A percentile compares a stretch with the other conserved stretches of the same genome.
Conservation (phyloP, 768 basidiomycete genomes). For the Arthromyces matolae region DNA sequence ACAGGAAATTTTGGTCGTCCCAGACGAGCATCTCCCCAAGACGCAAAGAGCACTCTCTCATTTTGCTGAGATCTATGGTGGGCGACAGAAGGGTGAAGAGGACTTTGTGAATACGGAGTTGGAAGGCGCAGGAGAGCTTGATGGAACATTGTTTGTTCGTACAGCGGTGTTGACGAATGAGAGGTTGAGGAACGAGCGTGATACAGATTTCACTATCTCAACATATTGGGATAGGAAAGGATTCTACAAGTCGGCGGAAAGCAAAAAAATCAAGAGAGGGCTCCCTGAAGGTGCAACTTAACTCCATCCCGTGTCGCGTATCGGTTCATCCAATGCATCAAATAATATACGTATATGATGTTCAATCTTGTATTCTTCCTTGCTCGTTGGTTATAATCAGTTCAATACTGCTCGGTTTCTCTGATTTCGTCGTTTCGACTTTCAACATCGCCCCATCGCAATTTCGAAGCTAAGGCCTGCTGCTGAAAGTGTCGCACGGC, state of each 20-base stretch:
- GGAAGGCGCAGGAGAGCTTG: constrained; percentile 41
- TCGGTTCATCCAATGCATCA: too few species aligned
- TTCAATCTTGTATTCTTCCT: too few species aligned
- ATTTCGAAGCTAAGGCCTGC: too few species aligned
- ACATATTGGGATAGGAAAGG: constrained; percentile 23
- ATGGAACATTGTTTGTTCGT: constrained; percentile 58
- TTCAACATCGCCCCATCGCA: neutral
- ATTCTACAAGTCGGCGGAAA: constrained; percentile 11
- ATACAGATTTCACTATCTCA: constrained; percentile 18
- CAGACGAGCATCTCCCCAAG: constrained; percentile 49
- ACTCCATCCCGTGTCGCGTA: too few species aligned
- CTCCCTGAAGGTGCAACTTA: too few species aligned
- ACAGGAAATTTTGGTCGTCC: constrained; percentile 49
- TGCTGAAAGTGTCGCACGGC: neutral
- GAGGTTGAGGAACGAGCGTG: constrained; percentile 27
- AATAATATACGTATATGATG: too few species aligned
- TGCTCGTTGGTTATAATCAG: too few species aligned
- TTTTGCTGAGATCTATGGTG: constrained; percentile 27
- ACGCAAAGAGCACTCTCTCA: constrained; percentile 35
- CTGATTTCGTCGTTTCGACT: neutral
- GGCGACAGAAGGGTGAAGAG: constrained; percentile 22
- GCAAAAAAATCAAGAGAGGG: neutral
- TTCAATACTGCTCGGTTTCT: too few species aligned
- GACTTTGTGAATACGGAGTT: constrained; percentile 30
- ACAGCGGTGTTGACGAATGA: constrained; percentile 46